phyloP scores from a whole-genome alignment of 2,329 filamentous ascomycete genomes.

The Cytospora paraplurivora region DNA sequence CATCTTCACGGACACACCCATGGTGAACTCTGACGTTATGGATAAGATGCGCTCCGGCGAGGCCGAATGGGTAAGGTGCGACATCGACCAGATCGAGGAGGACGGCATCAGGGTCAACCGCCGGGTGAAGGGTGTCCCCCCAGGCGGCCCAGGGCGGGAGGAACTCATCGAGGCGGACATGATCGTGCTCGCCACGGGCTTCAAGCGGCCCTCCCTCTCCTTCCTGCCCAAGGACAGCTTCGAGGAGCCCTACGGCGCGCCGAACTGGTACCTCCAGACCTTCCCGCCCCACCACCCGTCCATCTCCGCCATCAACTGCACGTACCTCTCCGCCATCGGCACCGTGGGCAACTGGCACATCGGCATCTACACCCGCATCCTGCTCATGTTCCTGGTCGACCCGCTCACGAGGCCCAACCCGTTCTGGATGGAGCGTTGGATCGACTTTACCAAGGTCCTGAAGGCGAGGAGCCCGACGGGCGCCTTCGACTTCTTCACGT shows the following conservation, averaged over 20 bases:
- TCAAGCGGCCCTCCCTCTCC: conserved; percentile 68
- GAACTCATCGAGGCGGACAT: conserved; percentile 72
- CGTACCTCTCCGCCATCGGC: conserved; percentile 78
- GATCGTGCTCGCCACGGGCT: conserved; percentile 83
- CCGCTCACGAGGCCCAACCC: conserved; percentile 71
- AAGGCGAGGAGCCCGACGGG: conserved; percentile 71
- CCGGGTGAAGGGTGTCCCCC: conserved; percentile 70
- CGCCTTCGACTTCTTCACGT: conserved; percentile 89
- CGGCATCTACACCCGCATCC: conserved; percentile 82
- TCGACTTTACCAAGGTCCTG: conserved; percentile 76
- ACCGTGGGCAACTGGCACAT: conserved; percentile 88
- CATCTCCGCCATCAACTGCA: conserved; percentile 80
- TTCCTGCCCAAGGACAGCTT: conserved; percentile 78
- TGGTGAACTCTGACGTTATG: conserved; percentile 84
- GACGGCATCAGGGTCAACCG: conserved; percentile 71
- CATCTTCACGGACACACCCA: conserved; percentile 81
- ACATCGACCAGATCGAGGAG: conserved; percentile 68
- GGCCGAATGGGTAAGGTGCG: conserved; percentile 79
- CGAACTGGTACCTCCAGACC: conserved; percentile 87
- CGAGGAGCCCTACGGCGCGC: conserved; percentile 70
- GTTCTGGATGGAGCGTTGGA: conserved; percentile 82
- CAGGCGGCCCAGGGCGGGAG: conserved; percentile 71
- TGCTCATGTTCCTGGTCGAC: conserved; percentile 84
- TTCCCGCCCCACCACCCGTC: conserved; percentile 76
- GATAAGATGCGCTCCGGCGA: conserved; percentile 70